phyloP scores from a whole-genome alignment of 1,284 basidiomycete species.

The Cryptococcus maquisensis region DNA sequence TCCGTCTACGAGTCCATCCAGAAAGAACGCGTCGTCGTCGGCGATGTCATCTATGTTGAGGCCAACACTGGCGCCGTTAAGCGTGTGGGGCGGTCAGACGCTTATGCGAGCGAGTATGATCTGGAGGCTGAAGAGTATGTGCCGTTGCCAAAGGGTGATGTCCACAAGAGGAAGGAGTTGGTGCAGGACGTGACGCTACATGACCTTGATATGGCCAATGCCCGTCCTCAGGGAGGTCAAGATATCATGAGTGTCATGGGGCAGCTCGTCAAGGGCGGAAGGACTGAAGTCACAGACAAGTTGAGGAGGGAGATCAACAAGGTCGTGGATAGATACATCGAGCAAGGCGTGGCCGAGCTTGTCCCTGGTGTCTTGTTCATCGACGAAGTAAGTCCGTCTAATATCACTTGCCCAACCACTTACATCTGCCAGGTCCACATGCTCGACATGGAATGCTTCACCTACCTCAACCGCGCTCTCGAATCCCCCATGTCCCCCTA shows the following conservation, averaged over 20 bases:
- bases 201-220: slow-evolving; percentile 95
- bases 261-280: slow-evolving; percentile 85
- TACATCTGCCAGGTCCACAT: slow-evolving; percentile 76
- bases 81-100: slow-evolving; percentile 95
- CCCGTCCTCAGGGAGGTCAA: slow-evolving; percentile 81
- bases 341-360: slow-evolving; percentile 95
- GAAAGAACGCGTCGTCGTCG: slow-evolving; percentile 94
- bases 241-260: slow-evolving; percentile 99
- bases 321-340: slow-evolving; percentile 96
- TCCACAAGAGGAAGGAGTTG: slow-evolving; percentile 95
- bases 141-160: slow-evolving; percentile 94
- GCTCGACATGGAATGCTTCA: slow-evolving; percentile 99
- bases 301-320: slow-evolving; percentile 93
- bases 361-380: slow-evolving; percentile 98
- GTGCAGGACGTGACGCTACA: slow-evolving; percentile 97
- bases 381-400: slow-evolving; percentile 69
- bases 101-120: slow-evolving; percentile 97
- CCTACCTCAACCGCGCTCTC: slow-evolving; percentile 91
- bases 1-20: slow-evolving; percentile 95
- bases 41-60: slow-evolving; percentile 96
- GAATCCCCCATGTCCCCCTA: slow-evolving; percentile 97
- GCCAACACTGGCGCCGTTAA: slow-evolving; percentile 93
- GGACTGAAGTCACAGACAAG: slow-evolving; percentile 97
- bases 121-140: slow-evolving; percentile 98
- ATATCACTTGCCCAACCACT: neutral